Conservation (phyloP, 1,139 yeast genomes). For the Yamadazyma sp. region DNA sequence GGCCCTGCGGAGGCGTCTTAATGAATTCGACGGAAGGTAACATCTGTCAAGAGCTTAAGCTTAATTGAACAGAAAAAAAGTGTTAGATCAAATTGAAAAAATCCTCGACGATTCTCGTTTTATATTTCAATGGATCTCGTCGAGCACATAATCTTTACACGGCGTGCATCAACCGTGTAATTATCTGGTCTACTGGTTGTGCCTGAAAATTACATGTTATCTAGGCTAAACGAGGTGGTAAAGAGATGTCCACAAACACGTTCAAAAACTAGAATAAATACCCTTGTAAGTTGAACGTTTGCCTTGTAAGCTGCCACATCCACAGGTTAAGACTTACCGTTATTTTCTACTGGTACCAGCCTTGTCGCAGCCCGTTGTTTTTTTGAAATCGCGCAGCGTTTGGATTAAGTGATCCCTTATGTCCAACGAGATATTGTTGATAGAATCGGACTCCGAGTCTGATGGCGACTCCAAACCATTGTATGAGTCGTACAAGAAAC, state of each 20-base stretch:
- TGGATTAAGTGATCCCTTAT: neutral
- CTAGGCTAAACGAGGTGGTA: no score
- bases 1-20: constrained; percentile 57
- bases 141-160: no score
- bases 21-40: constrained; percentile 43
- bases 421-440: constrained; percentile 17
- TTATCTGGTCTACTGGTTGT: neutral
- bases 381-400: neutral
- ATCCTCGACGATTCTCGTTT: neutral
- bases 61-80: neutral
- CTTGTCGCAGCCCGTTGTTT: neutral
- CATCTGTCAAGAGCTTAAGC: constrained; percentile 4
- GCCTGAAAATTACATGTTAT: neutral
- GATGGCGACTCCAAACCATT: constrained; percentile 16
- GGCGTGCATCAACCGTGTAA: neutral
- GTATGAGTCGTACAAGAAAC: constrained; percentile 11
- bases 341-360: no score
- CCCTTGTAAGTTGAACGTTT: no score
- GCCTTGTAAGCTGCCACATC: no score
- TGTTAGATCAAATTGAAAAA: neutral
- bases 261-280: no score
- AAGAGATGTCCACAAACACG: no score
- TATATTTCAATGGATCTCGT: no score
- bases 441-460: constrained; percentile 17
- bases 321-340: no score